Evolutionary conservation across 179 eudicot species (phyloP).

Genomic region (Actinidia chinensis): DNA sequence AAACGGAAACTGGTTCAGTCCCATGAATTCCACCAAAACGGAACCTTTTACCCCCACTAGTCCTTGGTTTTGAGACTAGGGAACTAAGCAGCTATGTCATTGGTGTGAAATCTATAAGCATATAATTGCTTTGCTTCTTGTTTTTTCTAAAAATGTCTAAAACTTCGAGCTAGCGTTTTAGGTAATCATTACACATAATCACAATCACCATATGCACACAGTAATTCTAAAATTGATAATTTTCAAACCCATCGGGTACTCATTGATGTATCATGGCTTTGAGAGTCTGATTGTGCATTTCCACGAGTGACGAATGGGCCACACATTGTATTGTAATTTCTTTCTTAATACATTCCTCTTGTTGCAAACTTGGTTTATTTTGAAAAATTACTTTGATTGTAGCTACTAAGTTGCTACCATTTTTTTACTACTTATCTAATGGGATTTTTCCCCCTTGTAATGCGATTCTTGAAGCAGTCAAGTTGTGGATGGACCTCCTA

Average conservation of each 20-base stretch:
- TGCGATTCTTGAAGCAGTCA: conserved; percentile 54
- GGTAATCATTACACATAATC: conserved; percentile 3
- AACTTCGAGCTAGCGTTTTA: not conserved
- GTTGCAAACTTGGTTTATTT: not conserved
- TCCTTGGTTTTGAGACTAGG: no score
- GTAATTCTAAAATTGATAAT: not conserved
- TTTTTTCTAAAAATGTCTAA: not conserved
- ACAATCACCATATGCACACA: no score
- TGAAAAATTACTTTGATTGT: not conserved
- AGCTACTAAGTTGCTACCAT: not conserved
- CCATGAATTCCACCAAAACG: no score
- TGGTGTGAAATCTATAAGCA: not conserved
- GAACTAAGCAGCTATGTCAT: no score
- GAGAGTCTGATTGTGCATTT: no score
- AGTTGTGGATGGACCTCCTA: conserved; percentile 98
- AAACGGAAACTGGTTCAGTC: no score
- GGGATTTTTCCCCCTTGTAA: conserved; percentile 12
- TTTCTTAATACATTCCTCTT: no score
- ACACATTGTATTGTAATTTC: no score
- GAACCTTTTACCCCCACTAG: no score
- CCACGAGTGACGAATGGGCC: no score
- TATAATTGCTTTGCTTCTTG: not conserved
- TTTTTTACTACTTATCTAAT: not conserved
- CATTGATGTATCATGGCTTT: no score
- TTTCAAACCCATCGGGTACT: not conserved